A percentile compares a stretch with the other conserved stretches of the same genome.
Conservation (phyloP, 192 early-diverging fungal species). For the Haplosporangium gracile region DNA sequence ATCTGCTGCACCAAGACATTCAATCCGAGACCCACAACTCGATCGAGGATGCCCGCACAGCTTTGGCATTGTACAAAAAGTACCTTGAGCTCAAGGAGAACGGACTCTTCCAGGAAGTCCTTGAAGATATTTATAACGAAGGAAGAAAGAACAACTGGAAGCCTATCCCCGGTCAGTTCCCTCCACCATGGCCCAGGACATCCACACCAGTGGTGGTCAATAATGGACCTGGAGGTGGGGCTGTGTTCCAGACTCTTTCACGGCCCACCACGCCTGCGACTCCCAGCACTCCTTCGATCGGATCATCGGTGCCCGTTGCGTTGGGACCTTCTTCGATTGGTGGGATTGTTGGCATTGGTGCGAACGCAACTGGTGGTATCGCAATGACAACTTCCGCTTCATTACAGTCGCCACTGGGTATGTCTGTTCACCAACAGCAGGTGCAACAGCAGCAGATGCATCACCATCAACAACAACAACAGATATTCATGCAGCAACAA, state of each 20-base stretch:
- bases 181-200: constrained; percentile 46
- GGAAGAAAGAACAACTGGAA: constrained; percentile 72
- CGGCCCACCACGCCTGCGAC: constrained; percentile 26
- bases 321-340: not conserved
- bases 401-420: not conserved
- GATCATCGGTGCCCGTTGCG: not conserved
- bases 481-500: constrained; percentile 24
- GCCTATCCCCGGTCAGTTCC: constrained; percentile 57
- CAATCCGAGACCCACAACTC: constrained; percentile 93
- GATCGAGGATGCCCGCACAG: constrained; percentile 92
- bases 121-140: constrained; percentile 89
- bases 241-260: constrained; percentile 34
- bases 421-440: constrained; percentile 10
- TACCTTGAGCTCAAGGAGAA: constrained; percentile 75
- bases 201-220: not conserved
- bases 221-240: not conserved
- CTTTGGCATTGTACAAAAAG: constrained; percentile 86
- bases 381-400: not conserved
- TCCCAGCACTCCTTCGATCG: not conserved
- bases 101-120: constrained; percentile 76
- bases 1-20: constrained; percentile 84
- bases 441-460: constrained; percentile 21
- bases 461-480: constrained; percentile 19
- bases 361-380: not conserved
- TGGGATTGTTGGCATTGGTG: not conserved